These are phyloP conservation scores for Fusarium praegraminearum DNA, from an alignment of 2,329 filamentous ascomycete genomes.

Conservation along the genomic window DNA sequence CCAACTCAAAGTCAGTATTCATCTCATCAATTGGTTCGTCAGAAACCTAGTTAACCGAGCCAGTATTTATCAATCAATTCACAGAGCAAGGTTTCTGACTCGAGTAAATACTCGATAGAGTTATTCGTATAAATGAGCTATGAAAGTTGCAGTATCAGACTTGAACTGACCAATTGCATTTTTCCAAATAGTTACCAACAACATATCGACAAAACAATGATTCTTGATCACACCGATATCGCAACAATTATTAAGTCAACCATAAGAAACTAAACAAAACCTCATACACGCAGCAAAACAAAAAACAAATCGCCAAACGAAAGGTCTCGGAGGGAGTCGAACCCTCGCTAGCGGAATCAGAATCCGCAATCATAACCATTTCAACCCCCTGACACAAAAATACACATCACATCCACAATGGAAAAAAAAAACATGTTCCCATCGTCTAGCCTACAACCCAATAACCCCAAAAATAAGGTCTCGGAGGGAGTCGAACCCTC, in stretches of 20 bases:
- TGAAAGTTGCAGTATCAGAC: neutral
- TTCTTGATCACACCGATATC: slow-evolving; percentile 19
- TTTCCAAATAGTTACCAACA: too few species aligned
- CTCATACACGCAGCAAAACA: neutral
- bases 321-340: neutral
- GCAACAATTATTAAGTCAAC: slow-evolving; percentile 2
- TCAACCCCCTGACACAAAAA: too few species aligned
- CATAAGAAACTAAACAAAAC: neutral
- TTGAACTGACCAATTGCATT: neutral
- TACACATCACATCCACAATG: too few species aligned
- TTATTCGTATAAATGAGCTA: neutral
- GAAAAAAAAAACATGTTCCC: too few species aligned
- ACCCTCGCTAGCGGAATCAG: neutral
- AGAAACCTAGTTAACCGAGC: neutral
- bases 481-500: neutral
- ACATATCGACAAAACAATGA: neutral
- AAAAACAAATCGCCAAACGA: neutral
- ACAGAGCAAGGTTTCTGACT: neutral
- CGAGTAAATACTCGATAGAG: neutral
- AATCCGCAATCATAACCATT: neutral
- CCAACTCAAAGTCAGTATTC: neutral
- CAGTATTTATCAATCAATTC: neutral
- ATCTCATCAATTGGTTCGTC: neutral
- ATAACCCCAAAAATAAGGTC: neutral
- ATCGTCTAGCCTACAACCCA: too few species aligned